Base-by-base conservation (phyloP, 257 asterid genomes). In the Penstemon newberryi region DNA sequence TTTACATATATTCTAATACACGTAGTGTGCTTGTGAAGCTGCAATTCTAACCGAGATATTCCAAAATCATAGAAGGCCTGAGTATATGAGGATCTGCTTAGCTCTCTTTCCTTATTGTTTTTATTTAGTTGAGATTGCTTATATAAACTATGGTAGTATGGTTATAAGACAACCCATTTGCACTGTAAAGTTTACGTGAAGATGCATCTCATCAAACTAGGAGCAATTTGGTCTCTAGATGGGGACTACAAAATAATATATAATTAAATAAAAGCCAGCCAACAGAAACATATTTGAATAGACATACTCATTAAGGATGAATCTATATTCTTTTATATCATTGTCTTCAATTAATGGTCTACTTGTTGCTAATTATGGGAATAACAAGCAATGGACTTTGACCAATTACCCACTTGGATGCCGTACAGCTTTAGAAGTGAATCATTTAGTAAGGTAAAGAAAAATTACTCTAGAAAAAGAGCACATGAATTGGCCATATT, bases 321-420 rank as follows among this genome's bases (percentile, higher is more conserved):
- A 59, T 47, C 25, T 46, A 64, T 47, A 33, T 11, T 42, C 15
- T 70, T 50, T 60, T 10, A 60, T 7, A 39, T 8, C 62, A 40
- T 18, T 36, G 52, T 39, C 3, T 10, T 8, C 37, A 6, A 13
- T 8, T 13, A 6, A 59, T 36, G 4, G 47, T 36, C 43, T 38
- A 53, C n/a, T 37, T 44, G 59, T 58, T 51, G 68, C 56, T 50
- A 3, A n/a, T 59, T 36, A 7, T 0, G 44, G 70, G 38, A n/a
- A n/a, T 46, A 36, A 43, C 59, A 33, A 41, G 11, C 12, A 57
- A 60, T 63, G 33, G 13, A 10, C 18, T 25, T 63, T 46, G 54
- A 33, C 43, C 60, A 67, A 60, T 61, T 46, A 38, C 4, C 45
- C 72, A 52, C 57, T 52, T 7, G 56, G 37, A 25, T 37, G 46